phyloP scores from a whole-genome alignment of 2,329 filamentous ascomycete species.

The Cryphonectria nitschkei region DNA sequence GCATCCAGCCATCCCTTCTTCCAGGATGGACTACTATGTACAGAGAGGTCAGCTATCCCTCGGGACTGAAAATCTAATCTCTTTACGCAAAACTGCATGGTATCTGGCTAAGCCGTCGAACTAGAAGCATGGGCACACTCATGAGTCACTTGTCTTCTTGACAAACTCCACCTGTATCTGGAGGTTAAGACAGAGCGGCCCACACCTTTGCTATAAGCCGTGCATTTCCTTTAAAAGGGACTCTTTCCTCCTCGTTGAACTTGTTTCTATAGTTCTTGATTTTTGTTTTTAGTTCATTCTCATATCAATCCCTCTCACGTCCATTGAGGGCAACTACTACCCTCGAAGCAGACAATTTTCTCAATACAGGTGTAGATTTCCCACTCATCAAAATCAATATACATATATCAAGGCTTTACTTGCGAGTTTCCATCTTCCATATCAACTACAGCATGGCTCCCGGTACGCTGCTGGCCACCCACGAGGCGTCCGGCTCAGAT shows the following conservation, averaged over 20 bases:
- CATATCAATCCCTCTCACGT: neutral
- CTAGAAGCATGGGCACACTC: neutral
- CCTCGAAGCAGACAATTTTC: neutral
- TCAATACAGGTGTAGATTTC: neutral
- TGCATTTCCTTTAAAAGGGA: neutral
- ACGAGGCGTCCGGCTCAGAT: slow-evolving; percentile 47
- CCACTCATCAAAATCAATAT: neutral
- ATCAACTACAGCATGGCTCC: slow-evolving; percentile 34
- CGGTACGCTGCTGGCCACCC: slow-evolving; percentile 40
- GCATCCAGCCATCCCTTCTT: neutral
- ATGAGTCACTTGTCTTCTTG: neutral
- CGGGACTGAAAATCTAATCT: neutral
- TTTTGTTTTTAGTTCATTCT: neutral
- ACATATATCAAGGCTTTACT: neutral
- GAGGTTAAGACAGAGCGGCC: neutral
- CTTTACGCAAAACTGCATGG: neutral
- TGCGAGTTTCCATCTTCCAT: neutral
- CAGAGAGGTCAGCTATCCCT: neutral
- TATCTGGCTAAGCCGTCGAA: too few species aligned
- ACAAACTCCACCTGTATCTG: neutral
- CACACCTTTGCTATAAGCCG: neutral
- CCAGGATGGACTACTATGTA: neutral
- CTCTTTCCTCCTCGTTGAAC: neutral
- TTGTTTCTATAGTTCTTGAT: neutral
- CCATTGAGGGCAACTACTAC: neutral